phyloP scores from a whole-genome alignment of 2,329 filamentous ascomycete species.

The Hypoxylon sp. region DNA sequence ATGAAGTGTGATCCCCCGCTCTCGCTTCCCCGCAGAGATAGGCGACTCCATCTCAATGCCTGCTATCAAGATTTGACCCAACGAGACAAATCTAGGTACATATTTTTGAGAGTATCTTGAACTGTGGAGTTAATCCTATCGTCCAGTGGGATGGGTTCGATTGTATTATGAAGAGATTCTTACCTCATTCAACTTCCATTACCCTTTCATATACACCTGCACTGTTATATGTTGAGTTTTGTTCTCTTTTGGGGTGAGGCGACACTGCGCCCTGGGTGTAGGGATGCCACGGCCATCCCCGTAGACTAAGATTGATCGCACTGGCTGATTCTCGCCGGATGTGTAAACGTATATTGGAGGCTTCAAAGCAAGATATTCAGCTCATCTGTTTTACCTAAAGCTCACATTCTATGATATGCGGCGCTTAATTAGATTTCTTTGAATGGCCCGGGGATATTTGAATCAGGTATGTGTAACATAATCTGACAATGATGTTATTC shows the following conservation, averaged over 20 bases:
- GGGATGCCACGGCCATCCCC: background rate
- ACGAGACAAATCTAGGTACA: background rate
- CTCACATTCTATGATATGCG: too few relatives aligned
- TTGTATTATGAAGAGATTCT: background rate
- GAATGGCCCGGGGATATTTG: too few relatives aligned
- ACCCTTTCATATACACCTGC: background rate
- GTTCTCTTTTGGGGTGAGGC: background rate
- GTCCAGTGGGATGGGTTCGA: background rate
- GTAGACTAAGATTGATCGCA: background rate
- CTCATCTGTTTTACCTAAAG: background rate
- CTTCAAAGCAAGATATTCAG: background rate
- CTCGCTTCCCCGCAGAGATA: slow-evolving; percentile 27
- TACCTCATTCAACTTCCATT: background rate
- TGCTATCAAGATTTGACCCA: slow-evolving; percentile 9
- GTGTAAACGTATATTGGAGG: background rate
- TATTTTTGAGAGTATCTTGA: background rate
- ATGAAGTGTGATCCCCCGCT: slow-evolving; percentile 7
- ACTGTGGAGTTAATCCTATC: too few relatives aligned
- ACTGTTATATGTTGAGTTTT: background rate
- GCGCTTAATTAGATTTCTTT: too few relatives aligned
- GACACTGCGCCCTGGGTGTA: background rate
- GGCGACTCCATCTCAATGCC: slow-evolving; percentile 2
- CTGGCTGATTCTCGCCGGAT: background rate
- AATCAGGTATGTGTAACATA: too few relatives aligned
- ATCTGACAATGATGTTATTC: background rate